A percentile compares a stretch with the other conserved stretches of the same genome.
Conservation (phyloP, 2,329 filamentous ascomycete species). For the Passalora sequoiae region DNA sequence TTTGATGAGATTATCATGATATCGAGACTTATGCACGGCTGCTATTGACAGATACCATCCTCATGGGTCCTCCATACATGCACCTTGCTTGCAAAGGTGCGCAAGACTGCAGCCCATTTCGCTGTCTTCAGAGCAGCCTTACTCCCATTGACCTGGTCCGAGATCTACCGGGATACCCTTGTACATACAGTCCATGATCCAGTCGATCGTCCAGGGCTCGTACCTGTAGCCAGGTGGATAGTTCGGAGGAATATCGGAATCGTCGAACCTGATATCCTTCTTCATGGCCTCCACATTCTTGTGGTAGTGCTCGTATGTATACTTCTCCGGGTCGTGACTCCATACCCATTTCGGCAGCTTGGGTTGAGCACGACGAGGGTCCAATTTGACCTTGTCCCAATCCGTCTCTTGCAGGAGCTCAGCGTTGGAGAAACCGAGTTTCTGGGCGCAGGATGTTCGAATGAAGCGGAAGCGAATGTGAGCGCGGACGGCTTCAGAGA, state of each 20-base stretch:
- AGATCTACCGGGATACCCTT: slow-evolving; percentile 14
- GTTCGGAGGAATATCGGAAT: slow-evolving; percentile 18
- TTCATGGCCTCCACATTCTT: slow-evolving; percentile 14
- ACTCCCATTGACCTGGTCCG: slow-evolving; percentile 15
- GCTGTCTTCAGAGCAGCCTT: too few species aligned
- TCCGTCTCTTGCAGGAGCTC: slow-evolving; percentile 46
- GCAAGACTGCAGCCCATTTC: too few species aligned
- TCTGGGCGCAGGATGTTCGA: slow-evolving; percentile 46
- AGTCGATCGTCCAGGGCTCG: slow-evolving; percentile 19
- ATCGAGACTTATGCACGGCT: neutral
- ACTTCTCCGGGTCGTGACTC: slow-evolving; percentile 23
- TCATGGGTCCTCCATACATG: neutral
- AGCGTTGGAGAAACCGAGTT: slow-evolving; percentile 45
- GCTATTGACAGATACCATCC: neutral
- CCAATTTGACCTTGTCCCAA: slow-evolving; percentile 45
- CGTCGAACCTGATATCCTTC: slow-evolving; percentile 13
- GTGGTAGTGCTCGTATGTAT: slow-evolving; percentile 22
- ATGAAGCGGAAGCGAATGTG: slow-evolving; percentile 39
- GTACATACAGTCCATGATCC: slow-evolving; percentile 18
- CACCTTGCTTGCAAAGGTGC: too few species aligned
- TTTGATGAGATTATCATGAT: neutral
- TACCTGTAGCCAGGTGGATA: slow-evolving; percentile 19
- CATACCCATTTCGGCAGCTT: slow-evolving; percentile 45
- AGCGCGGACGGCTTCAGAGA: slow-evolving; percentile 26
- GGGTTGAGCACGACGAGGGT: slow-evolving; percentile 41